Conservation (phyloP, 495 filamentous ascomycete genomes). For the Podospora pseudocomata region DNA sequence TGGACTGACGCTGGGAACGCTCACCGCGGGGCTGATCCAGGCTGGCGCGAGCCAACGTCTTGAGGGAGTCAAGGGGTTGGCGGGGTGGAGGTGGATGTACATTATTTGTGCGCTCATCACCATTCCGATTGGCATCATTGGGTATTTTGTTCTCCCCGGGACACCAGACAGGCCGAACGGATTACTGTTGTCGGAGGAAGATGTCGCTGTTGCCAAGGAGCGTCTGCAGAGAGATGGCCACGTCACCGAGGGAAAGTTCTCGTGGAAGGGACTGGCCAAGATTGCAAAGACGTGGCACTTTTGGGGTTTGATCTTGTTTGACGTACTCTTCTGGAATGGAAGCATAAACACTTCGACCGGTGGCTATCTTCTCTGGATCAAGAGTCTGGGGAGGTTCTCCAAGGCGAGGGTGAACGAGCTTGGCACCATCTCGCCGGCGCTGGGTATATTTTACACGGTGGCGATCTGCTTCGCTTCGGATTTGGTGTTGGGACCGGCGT, state of each 20-base stretch:
- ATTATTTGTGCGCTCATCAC: constrained; percentile 52
- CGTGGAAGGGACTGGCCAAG: constrained; percentile 29
- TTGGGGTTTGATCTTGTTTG: constrained; percentile 43
- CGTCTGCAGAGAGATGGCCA: constrained; percentile 39
- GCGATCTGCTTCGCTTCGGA: constrained; percentile 47
- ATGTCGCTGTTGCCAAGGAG: constrained; percentile 35
- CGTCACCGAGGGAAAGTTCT: constrained; percentile 27
- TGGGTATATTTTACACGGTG: constrained; percentile 46
- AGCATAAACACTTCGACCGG: constrained; percentile 37
- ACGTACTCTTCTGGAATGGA: constrained; percentile 52
- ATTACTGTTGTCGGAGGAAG: constrained; percentile 38
- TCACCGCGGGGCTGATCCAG: constrained; percentile 52
- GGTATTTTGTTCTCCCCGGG: constrained; percentile 43
- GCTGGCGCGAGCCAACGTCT: constrained; percentile 42
- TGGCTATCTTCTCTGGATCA: constrained; percentile 40
- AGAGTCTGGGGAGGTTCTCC: constrained; percentile 33
- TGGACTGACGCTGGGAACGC: constrained; percentile 45
- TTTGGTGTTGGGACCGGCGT: constrained; percentile 34
- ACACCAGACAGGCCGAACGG: constrained; percentile 45
- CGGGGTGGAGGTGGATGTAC: constrained; percentile 54
- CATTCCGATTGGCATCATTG: constrained; percentile 45
- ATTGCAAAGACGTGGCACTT: constrained; percentile 30
- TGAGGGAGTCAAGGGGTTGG: constrained; percentile 45
- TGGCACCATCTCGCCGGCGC: constrained; percentile 34
- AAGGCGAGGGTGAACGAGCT: constrained; percentile 29